Percentiles rank a stretch among this genome's conserved stretches.
phyloP scores from a whole-genome alignment of 257 asterid genomes.

The Nicotiana obtusifolia region DNA sequence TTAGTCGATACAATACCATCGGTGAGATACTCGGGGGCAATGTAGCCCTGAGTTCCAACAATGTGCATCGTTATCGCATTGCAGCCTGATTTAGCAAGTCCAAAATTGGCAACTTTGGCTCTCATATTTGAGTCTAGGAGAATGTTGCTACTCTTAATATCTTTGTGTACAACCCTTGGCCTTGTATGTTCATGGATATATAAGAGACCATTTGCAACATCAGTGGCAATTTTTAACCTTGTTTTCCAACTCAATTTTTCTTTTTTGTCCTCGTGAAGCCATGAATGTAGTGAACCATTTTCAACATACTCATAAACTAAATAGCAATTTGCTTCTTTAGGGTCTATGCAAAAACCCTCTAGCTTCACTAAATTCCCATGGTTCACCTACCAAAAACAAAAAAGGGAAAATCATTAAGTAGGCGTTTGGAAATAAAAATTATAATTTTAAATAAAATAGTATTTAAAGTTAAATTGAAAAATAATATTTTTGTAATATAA shows the following conservation, averaged over 20 bases:
- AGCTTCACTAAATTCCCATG: slow-evolving; percentile 94
- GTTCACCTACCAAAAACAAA: slow-evolving; percentile 56
- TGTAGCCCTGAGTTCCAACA: slow-evolving; percentile 93
- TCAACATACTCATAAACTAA: slow-evolving; percentile 77
- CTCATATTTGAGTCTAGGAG: slow-evolving; percentile 83
- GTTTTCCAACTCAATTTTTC: slow-evolving; percentile 68
- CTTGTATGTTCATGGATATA: slow-evolving; percentile 97
- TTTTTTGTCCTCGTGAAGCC: slow-evolving; percentile 53
- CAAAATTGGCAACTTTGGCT: slow-evolving; percentile 91
- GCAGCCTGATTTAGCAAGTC: slow-evolving; percentile 85
- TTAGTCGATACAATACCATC: slow-evolving; percentile 82
- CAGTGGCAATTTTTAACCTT: slow-evolving; percentile 61
- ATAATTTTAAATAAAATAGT: too few relatives aligned
- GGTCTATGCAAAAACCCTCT: slow-evolving; percentile 91
- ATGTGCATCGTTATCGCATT: slow-evolving; percentile 97
- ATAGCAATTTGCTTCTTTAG: slow-evolving; percentile 77
- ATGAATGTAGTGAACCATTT: slow-evolving; percentile 72
- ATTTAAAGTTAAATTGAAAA: not conserved
- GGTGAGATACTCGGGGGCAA: slow-evolving; percentile 71
- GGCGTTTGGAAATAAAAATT: too few relatives aligned
- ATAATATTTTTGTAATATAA: too few relatives aligned
- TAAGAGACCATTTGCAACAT: slow-evolving; percentile 88
- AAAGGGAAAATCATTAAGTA: not conserved
- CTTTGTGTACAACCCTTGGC: slow-evolving; percentile 91
- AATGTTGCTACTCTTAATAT: slow-evolving; percentile 85